Evolutionary conservation across 257 asterid genomes (phyloP).

Genomic region (Solanum lycopersicoides): DNA sequence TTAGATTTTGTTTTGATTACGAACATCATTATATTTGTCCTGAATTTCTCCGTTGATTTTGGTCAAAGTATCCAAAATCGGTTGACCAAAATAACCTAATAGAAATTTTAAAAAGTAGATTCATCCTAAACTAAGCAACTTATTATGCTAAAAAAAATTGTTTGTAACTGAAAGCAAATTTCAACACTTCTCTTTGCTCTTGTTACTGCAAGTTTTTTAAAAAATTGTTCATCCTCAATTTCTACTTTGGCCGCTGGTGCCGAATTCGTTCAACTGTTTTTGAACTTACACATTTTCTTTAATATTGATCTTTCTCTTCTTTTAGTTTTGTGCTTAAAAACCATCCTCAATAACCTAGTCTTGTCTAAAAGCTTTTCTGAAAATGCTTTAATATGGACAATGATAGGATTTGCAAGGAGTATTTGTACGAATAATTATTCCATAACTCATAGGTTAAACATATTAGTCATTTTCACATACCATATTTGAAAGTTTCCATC

Average conservation of each 20-base stretch:
- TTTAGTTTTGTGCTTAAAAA: background rate
- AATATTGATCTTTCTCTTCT: background rate
- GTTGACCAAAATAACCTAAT: background rate
- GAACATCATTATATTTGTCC: background rate
- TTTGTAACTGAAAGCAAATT: background rate
- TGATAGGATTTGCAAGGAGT: background rate
- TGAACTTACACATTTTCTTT: background rate
- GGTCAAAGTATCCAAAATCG: background rate
- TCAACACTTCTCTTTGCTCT: background rate
- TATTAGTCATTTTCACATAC: background rate
- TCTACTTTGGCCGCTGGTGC: background rate
- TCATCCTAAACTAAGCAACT: background rate
- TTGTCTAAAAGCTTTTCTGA: background rate
- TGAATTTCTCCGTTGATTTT: background rate
- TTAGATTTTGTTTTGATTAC: background rate
- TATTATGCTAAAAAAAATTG: background rate
- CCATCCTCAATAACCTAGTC: background rate
- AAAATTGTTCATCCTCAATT: background rate
- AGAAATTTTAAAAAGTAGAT: background rate
- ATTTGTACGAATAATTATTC: background rate
- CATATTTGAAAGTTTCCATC: background rate
- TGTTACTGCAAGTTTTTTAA: too few relatives aligned
- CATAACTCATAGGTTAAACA: background rate
- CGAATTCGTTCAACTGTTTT: background rate
- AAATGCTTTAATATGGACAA: background rate